Base-by-base conservation (phyloP, 1,139 yeast species). In the Nakaseomyces kungkrabaensis region DNA sequence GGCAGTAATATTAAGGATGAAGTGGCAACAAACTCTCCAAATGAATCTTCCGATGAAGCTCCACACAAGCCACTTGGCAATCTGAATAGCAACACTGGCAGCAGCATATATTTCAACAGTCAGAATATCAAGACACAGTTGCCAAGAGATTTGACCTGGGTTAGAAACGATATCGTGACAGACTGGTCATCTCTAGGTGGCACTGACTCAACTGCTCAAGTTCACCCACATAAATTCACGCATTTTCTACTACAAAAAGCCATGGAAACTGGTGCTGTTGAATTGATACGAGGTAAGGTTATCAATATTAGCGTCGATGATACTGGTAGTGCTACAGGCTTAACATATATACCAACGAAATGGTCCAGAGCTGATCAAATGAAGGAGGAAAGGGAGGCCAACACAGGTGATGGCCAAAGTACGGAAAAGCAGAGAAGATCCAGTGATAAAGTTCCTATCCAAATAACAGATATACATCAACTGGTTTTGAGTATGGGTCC, bases 141-240 rank as follows among this genome's bases (percentile, higher is more conserved):
- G 48, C 97, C 97, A 2, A 65, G 69, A 3, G 88, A 82, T 55
- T 74, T 92, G 52, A 83, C 83, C 59, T 92, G 98, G 98, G 80
- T 92, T 55, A 76, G 79, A 49, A 75, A 78, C 24, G 75, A 77
- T 4, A 68, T 85, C 43, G 81, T 92, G 22, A 77, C 76, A 50
- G 82, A 78, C 53, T 89, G 95, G 81, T 81, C 90, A 8, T 77
- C 81, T 7, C 70, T 92, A 50, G 97, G 98, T 32, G 94, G 86
- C 13, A 77, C 80, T 32, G 92, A 85, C 54, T 82, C 95, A 10
- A 90, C 97, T 1, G 97, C 97, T 0, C 98, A 92, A 68, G 96
- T 92, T 9, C 97, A 92, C 65, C 98, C 98, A 2, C 88, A 85
- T 70, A 84, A 85, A 65, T 90, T 92, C 67, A 90, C 97, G 31